Conservation (phyloP, 352 stramenopile genomes). For the Pythium brachiatum region DNA sequence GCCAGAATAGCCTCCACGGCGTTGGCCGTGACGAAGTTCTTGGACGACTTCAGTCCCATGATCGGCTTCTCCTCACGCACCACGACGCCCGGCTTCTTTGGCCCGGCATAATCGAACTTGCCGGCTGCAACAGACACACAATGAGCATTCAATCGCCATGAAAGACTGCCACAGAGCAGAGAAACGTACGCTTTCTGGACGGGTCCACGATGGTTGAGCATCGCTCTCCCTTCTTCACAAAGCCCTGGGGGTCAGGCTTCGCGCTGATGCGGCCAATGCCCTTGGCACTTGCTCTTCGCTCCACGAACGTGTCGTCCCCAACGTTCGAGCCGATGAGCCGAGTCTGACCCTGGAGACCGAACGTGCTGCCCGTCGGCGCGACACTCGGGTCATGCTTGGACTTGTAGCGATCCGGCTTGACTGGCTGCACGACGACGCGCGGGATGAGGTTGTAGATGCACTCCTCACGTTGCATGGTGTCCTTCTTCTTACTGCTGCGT, state of each 20-base stretch:
- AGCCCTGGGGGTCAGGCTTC: conserved; percentile 70
- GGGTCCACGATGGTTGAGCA: conserved; percentile 44
- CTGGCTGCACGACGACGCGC: conserved; percentile 47
- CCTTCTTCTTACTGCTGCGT: not conserved
- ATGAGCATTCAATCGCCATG: conserved; percentile 10
- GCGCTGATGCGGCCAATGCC: conserved; percentile 56
- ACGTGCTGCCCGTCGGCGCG: conserved; percentile 85
- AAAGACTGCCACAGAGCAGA: conserved; percentile 4
- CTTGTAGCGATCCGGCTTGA: conserved; percentile 85
- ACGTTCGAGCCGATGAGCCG: conserved; percentile 69
- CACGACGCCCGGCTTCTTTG: conserved; percentile 72
- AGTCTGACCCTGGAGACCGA: conserved; percentile 74
- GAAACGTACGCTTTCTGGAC: conserved; percentile 49
- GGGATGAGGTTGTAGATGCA: conserved; percentile 93
- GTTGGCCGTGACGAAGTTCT: conserved; percentile 94
- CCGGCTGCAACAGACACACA: conserved; percentile 38
- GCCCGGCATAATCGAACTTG: conserved; percentile 69
- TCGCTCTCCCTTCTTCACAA: conserved; percentile 67
- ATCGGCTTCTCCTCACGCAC: conserved; percentile 88
- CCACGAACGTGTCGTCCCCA: conserved; percentile 36
- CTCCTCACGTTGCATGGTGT: conserved; percentile 72
- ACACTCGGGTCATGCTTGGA: conserved; percentile 87
- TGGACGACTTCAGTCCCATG: conserved; percentile 89
- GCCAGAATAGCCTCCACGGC: conserved; percentile 91
- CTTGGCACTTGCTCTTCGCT: conserved; percentile 53